These are phyloP conservation scores for Boletus rex-veris DNA, from an alignment of 768 basidiomycete genomes.

Conservation along the genomic window DNA sequence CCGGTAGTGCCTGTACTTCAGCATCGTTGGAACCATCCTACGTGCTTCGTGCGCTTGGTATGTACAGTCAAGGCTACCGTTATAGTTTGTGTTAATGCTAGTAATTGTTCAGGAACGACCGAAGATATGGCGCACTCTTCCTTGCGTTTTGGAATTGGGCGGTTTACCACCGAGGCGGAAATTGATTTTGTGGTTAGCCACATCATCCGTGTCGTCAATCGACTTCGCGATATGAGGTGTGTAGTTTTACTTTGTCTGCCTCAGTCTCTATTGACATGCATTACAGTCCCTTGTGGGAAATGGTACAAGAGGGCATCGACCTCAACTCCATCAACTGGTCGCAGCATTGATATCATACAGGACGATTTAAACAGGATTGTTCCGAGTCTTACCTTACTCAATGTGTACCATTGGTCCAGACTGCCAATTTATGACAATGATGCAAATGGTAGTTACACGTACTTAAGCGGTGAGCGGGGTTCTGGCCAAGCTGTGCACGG, in stretches of 20 bases:
- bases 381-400: slow-evolving; percentile 9
- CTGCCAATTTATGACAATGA: not conserved
- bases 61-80: slow-evolving; percentile 11
- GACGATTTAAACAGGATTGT: slow-evolving; percentile 1
- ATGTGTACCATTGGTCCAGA: slow-evolving; percentile 14
- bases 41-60: slow-evolving; percentile 91
- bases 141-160: slow-evolving; percentile 93
- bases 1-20: slow-evolving; percentile 97
- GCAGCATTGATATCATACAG: slow-evolving; percentile 40
- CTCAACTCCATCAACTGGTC: slow-evolving; percentile 95
- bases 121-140: slow-evolving; percentile 99
- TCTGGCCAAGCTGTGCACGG: slow-evolving; percentile 24
- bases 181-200: slow-evolving; percentile 90
- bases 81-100: not conserved
- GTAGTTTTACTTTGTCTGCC: slow-evolving; percentile 16
- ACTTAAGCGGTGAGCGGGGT: slow-evolving; percentile 18
- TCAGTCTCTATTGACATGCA: slow-evolving; percentile 8
- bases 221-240: slow-evolving; percentile 90
- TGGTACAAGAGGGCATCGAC: slow-evolving; percentile 99
- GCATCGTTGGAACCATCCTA: slow-evolving; percentile 98
- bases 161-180: slow-evolving; percentile 97
- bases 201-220: slow-evolving; percentile 82
- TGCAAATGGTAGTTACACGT: no score
- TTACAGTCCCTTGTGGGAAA: slow-evolving; percentile 92
- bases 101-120: slow-evolving; percentile 62